Conservation (phyloP, 257 asterid species). For the Gentiana straminea region DNA sequence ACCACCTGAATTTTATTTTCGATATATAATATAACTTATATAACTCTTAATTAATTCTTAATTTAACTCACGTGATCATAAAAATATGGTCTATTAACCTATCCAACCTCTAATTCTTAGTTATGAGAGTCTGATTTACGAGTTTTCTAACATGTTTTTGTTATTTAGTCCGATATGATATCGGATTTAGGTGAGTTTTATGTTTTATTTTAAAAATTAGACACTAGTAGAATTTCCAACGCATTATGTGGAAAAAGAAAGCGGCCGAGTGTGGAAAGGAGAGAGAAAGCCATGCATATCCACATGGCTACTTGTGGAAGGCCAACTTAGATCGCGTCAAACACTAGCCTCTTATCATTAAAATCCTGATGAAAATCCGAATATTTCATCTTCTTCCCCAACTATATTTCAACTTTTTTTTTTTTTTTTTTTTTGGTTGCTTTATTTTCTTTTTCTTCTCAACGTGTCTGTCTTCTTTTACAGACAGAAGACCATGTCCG, state of each 20-base stretch:
- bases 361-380: constrained; percentile 13
- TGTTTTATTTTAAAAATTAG: no score
- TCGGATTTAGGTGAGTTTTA: no score
- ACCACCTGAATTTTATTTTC: no score
- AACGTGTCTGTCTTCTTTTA: constrained; percentile 5
- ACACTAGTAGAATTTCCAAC: not conserved
- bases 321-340: constrained; percentile 57
- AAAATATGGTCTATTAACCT: no score
- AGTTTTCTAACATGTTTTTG: no score
- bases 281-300: constrained; percentile 15
- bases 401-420: not conserved
- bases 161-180: no score
- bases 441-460: constrained; percentile 2
- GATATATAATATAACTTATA: no score
- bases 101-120: no score
- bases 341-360: constrained; percentile 51
- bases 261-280: constrained; percentile 32
- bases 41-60: no score
- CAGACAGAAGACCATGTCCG: constrained; percentile 41
- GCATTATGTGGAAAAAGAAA: constrained; percentile 23
- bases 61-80: no score
- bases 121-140: no score
- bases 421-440: constrained; percentile 12
- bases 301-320: constrained; percentile 54
- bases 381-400: constrained; percentile 15